These are phyloP conservation scores for Beauveria medogensis DNA, from an alignment of 2,329 filamentous ascomycete genomes.

Conservation along the genomic window DNA sequence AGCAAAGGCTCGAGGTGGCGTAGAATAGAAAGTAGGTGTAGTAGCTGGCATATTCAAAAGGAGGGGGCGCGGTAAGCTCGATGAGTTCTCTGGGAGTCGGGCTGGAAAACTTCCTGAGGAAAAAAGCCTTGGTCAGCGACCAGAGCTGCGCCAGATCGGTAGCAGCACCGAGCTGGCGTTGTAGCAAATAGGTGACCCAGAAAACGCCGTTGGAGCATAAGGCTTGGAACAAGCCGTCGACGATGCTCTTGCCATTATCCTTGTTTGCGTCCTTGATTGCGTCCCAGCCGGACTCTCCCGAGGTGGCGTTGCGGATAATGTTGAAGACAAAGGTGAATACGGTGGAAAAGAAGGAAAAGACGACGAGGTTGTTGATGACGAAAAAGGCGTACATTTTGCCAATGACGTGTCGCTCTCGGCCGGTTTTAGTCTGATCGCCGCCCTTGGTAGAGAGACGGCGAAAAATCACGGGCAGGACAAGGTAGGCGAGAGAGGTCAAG, in stretches of 20 bases:
- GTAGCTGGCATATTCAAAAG: conserved; percentile 92
- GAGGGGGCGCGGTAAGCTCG: conserved; percentile 81
- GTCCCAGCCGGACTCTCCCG: conserved; percentile 54
- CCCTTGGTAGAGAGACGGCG: conserved; percentile 74
- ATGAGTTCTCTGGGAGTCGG: conserved; percentile 89
- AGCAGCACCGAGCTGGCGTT: conserved; percentile 88
- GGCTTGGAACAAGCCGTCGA: conserved; percentile 57
- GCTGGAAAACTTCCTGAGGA: conserved; percentile 73
- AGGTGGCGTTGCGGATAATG: conserved; percentile 49
- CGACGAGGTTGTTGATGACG: conserved; percentile 90
- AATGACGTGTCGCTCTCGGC: conserved; percentile 83
- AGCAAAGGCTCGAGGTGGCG: conserved; percentile 78
- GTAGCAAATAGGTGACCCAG: conserved; percentile 89
- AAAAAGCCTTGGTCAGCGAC: conserved; percentile 75
- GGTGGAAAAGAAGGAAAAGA: conserved; percentile 87
- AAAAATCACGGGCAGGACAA: conserved; percentile 85
- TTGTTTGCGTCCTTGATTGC: conserved; percentile 49
- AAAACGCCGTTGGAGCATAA: conserved; percentile 80
- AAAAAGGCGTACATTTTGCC: conserved; percentile 92
- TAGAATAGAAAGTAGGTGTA: conserved; percentile 99
- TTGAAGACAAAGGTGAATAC: conserved; percentile 65
- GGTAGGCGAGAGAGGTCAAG: conserved; percentile 77
- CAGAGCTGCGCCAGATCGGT: conserved; percentile 86
- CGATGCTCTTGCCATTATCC: conserved; percentile 40
- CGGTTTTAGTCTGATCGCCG: conserved; percentile 86